Conservation (phyloP, 2,329 filamentous ascomycete genomes). For the Xylariales sp. region DNA sequence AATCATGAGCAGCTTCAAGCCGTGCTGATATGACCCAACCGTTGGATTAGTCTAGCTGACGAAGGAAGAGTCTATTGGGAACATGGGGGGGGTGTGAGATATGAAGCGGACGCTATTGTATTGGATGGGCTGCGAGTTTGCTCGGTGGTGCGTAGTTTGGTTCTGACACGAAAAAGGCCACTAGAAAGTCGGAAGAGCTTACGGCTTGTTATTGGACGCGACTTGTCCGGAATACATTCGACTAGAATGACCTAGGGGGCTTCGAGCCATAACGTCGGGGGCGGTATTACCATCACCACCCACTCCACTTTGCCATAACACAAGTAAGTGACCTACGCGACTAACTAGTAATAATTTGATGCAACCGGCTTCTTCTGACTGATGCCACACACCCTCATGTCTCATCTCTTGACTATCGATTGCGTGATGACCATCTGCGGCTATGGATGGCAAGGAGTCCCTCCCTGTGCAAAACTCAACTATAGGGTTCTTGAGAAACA, state of each 20-base stretch:
- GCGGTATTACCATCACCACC: conserved; percentile 4
- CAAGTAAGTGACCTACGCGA: background rate
- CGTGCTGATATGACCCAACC: conserved; percentile 2
- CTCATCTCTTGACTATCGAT: conserved; percentile 6
- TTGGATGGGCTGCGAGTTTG: conserved; percentile 9
- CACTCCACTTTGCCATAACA: conserved; percentile 23
- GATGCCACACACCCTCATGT: conserved; percentile 9
- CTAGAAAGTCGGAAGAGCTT: conserved; percentile 4
- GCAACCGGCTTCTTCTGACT: background rate
- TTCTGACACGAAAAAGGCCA: conserved; percentile 16
- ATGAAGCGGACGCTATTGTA: background rate
- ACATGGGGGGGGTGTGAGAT: conserved; percentile 30
- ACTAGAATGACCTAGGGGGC: conserved; percentile 17
- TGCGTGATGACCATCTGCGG: background rate
- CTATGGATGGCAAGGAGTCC: background rate
- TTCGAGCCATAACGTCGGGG: conserved; percentile 19
- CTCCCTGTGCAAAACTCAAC: conserved; percentile 2
- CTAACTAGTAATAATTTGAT: conserved; percentile 35
- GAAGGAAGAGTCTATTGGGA: conserved; percentile 8
- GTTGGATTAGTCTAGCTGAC: conserved; percentile 24
- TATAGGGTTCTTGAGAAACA: background rate
- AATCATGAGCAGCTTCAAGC: conserved; percentile 21
- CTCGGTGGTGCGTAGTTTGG: conserved; percentile 15
- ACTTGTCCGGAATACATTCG: background rate
- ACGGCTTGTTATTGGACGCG: conserved; percentile 19